These are phyloP conservation scores for Dovyalis caffra DNA, from an alignment of 345 rosid genomes.

Conservation along the genomic window DNA sequence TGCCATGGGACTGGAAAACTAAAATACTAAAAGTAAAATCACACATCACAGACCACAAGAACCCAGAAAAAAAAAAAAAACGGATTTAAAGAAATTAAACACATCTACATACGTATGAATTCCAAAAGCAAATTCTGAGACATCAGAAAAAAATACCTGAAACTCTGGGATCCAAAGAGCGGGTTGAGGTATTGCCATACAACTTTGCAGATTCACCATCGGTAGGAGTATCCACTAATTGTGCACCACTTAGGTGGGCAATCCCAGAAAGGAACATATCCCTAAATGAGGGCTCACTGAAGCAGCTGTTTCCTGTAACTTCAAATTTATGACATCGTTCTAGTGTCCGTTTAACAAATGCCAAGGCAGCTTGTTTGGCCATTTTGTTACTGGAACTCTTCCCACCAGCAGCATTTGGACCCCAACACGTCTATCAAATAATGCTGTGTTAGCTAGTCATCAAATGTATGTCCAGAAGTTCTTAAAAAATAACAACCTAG, in stretches of 20 bases:
- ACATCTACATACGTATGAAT: not conserved
- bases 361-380: constrained; percentile 81
- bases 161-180: constrained; percentile 38
- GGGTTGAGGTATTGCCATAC: constrained; percentile 22
- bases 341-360: constrained; percentile 74
- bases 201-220: constrained; percentile 51
- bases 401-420: constrained; percentile 58
- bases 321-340: constrained; percentile 69
- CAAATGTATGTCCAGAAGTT: not conserved
- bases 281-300: constrained; percentile 67
- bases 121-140: constrained; percentile 6
- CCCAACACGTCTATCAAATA: constrained; percentile 59
- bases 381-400: constrained; percentile 75
- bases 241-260: constrained; percentile 37
- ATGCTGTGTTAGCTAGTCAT: constrained; percentile 11
- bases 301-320: constrained; percentile 82
- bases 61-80: constrained; percentile 2
- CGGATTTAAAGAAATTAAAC: not conserved
- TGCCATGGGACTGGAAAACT: not conserved
- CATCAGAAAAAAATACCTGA: constrained; percentile 32
- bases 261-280: constrained; percentile 54
- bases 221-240: constrained; percentile 32
- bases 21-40: not conserved
- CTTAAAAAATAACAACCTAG: not conserved
- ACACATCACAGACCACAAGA: constrained; percentile 2